Evolutionary conservation across 2,329 filamentous ascomycete species (phyloP).

Genomic region (Tympanopsis confertula): DNA sequence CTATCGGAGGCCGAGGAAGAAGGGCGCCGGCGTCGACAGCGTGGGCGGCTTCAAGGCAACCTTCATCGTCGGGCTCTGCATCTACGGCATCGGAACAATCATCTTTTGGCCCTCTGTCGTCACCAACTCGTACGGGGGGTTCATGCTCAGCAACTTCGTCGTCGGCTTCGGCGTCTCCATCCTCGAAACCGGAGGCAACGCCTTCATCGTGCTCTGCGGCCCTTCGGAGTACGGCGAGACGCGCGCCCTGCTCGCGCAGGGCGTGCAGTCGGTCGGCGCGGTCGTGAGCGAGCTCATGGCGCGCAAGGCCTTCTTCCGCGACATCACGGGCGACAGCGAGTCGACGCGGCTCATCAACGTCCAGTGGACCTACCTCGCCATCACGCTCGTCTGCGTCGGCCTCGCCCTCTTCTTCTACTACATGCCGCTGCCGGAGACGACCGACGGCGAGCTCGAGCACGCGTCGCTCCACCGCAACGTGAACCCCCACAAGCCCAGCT

Average conservation of each 20-base stretch:
- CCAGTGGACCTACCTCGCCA: constrained; percentile 77
- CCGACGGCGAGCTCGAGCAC: constrained; percentile 39
- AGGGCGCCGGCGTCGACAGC: constrained; percentile 23
- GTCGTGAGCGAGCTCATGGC: constrained; percentile 64
- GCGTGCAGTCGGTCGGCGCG: constrained; percentile 63
- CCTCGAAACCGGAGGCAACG: constrained; percentile 72
- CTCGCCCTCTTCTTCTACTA: constrained; percentile 61
- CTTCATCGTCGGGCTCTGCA: constrained; percentile 64
- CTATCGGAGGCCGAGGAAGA: constrained; percentile 26
- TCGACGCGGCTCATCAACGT: constrained; percentile 54
- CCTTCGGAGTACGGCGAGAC: constrained; percentile 63
- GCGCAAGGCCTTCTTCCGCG: constrained; percentile 61
- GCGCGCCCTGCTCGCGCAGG: constrained; percentile 65
- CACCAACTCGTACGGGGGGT: constrained; percentile 64
- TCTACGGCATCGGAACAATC: constrained; percentile 68
- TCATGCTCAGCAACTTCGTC: constrained; percentile 63
- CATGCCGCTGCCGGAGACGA: constrained; percentile 52
- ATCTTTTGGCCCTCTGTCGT: constrained; percentile 79
- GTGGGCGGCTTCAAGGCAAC: constrained; percentile 66
- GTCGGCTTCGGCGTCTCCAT: constrained; percentile 68
- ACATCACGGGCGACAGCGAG: constrained; percentile 28
- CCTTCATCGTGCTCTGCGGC: constrained; percentile 62
- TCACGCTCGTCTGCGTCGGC: constrained; percentile 62
- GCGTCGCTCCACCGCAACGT: constrained; percentile 34
- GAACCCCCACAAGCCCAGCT: constrained; percentile 33